These are phyloP conservation scores for Pseudogymnoascus sp. DNA, from an alignment of 2,329 filamentous ascomycete species.

Conservation along the genomic window DNA sequence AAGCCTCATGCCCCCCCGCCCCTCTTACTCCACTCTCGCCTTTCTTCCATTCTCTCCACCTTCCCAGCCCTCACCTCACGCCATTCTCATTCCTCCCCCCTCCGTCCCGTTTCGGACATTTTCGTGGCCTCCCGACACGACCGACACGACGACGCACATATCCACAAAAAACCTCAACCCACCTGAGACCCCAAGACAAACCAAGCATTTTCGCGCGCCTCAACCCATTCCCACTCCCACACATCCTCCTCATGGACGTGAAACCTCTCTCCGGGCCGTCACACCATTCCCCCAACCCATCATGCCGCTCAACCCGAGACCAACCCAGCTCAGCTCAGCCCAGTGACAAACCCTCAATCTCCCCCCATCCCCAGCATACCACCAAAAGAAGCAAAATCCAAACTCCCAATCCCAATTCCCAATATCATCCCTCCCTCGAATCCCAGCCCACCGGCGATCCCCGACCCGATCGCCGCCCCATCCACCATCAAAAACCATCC, in stretches of 20 bases:
- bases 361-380: background rate
- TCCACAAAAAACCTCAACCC: background rate
- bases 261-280: background rate
- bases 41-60: too few relatives aligned
- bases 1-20: background rate
- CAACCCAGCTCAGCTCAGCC: background rate
- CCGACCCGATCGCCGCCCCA: constrained; percentile 4
- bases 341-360: background rate
- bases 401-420: background rate
- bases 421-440: too few relatives aligned
- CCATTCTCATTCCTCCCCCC: background rate
- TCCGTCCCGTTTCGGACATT: background rate
- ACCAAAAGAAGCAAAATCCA: background rate
- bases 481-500: background rate
- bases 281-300: background rate
- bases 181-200: constrained; percentile 2
- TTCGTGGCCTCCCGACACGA: background rate
- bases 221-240: background rate
- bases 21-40: background rate
- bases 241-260: background rate
- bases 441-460: background rate
- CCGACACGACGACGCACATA: too few relatives aligned
- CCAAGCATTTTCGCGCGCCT: background rate
- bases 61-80: background rate
- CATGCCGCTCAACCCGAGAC: too few relatives aligned